Conservation (phyloP, 768 basidiomycete genomes). For the Termitomyces sp. region DNA sequence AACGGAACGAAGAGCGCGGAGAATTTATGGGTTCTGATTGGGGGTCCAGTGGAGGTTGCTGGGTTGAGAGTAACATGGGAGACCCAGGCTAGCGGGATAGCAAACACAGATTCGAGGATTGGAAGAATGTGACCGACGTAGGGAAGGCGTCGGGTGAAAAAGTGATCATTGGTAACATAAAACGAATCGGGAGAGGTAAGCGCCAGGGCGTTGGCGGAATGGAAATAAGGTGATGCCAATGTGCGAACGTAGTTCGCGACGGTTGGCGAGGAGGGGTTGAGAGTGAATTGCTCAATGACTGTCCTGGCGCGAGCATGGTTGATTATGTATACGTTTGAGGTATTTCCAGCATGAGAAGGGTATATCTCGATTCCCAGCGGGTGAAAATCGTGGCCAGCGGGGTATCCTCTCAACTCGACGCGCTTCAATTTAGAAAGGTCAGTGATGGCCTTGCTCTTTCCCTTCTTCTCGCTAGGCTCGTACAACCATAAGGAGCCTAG, state of each 20-base stretch:
- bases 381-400: slow-evolving; percentile 59
- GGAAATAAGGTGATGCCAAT: slow-evolving; percentile 51
- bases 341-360: slow-evolving; percentile 42
- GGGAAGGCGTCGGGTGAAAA: slow-evolving; percentile 59
- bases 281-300: slow-evolving; percentile 63
- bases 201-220: slow-evolving; percentile 65
- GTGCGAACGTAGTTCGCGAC: slow-evolving; percentile 57
- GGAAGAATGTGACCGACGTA: slow-evolving; percentile 48
- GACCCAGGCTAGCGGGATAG: slow-evolving; percentile 57
- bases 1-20: slow-evolving; percentile 53
- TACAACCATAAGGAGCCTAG: slow-evolving; percentile 64
- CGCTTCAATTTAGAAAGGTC: slow-evolving; percentile 28
- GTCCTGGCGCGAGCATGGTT: slow-evolving; percentile 64
- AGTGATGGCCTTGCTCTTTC: slow-evolving; percentile 2
- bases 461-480: slow-evolving; percentile 17
- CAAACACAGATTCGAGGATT: slow-evolving; percentile 50
- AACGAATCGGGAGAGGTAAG: slow-evolving; percentile 64
- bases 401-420: slow-evolving; percentile 49
- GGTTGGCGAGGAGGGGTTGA: slow-evolving; percentile 40
- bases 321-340: slow-evolving; percentile 59
- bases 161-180: slow-evolving; percentile 72
- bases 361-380: slow-evolving; percentile 64
- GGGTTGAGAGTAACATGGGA: slow-evolving; percentile 46
- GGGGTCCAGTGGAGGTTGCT: slow-evolving; percentile 13
- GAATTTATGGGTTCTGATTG: slow-evolving; percentile 33